These are phyloP conservation scores for Dioszegia crocea DNA, from an alignment of 768 basidiomycete genomes.

Conservation along the genomic window DNA sequence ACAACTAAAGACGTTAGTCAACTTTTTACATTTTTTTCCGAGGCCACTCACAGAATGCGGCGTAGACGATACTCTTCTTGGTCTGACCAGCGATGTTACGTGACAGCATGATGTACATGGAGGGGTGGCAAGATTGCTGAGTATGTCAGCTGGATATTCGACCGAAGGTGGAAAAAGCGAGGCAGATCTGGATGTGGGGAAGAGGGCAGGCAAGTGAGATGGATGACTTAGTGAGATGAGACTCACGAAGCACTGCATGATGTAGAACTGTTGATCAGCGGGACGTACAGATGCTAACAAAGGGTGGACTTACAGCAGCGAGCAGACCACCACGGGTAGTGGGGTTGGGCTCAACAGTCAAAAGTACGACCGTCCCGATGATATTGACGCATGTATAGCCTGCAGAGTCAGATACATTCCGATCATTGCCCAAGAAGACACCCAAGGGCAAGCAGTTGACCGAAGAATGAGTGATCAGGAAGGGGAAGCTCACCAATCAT, in stretches of 20 bases:
- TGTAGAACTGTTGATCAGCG: conserved; percentile 55
- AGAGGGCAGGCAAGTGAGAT: too few relatives aligned
- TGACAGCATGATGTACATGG: conserved; percentile 50
- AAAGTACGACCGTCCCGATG: conserved; percentile 55
- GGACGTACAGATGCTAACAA: too few relatives aligned
- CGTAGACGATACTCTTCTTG: conserved; percentile 56
- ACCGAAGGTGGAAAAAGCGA: too few relatives aligned
- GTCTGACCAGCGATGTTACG: conserved; percentile 56
- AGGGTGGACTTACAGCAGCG: too few relatives aligned
- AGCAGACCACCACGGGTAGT: conserved; percentile 54
- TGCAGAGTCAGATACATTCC: too few relatives aligned
- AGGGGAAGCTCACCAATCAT: conserved; percentile 38
- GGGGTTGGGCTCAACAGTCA: conserved; percentile 52
- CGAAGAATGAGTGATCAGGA: too few relatives aligned
- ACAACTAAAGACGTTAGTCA: too few relatives aligned
- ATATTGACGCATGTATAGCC: conserved; percentile 56
- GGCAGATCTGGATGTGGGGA: too few relatives aligned
- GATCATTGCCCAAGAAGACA: too few relatives aligned
- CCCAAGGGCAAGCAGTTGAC: too few relatives aligned
- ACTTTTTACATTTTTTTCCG: too few relatives aligned
- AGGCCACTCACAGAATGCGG: conserved; percentile 17
- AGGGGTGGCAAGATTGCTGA: not conserved
- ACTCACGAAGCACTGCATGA: conserved; percentile 38
- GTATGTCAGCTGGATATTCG: not conserved
- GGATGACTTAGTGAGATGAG: too few relatives aligned